Evolutionary conservation across 805 yeast genomes (phyloP), one percentile per base, ranked within the genome.

Genomic region (Schwanniomyces yamadae): DNA sequence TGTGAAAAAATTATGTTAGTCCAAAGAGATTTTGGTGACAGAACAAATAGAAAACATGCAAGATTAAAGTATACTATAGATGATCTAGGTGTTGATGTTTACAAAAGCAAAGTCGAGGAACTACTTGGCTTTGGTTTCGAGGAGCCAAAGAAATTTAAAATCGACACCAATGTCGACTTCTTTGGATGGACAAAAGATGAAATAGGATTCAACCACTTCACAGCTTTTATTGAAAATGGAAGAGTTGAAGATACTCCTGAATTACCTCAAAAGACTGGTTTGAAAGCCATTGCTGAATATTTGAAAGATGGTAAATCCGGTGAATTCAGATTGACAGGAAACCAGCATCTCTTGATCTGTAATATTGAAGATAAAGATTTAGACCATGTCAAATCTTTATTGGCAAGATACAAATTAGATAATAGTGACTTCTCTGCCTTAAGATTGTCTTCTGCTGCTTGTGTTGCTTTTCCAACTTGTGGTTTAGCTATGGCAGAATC

Each of bases 401-500:
- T 91, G 65, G 75, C 75, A 26, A 63, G 84, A 57, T 85, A 84
- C 66, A 85, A 83, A 61, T 74, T 91, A 45, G 96, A 88, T 59
- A 89, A 88, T 66, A 73, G 89, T 34, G 75, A 80, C 46, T 84
- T 81, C 63, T 81, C 95, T 37, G 95, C 84, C 3, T 71, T 91
- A 54, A 80, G 98, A 61, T 73, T 88, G 40, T 83, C 95, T 7
- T 87, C 96, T 6, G 89, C 95, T 17, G 95, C 98, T 0, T 91
- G 98, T 77, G 98, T 91, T 40, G 97, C 96, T 2, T 82, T 91
- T 77, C 98, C 98, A 49, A 91, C 98, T 1, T 91, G 98, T 78
- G 98, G 98, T 49, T 77, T 91, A 55, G 98, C 98, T 13, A 89
- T 91, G 97, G 98, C 98, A 22, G 98, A 91, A 68, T 84, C 95